phyloP scores from a whole-genome alignment of 164 flowering plant species.

The Sextonia rubra region DNA sequence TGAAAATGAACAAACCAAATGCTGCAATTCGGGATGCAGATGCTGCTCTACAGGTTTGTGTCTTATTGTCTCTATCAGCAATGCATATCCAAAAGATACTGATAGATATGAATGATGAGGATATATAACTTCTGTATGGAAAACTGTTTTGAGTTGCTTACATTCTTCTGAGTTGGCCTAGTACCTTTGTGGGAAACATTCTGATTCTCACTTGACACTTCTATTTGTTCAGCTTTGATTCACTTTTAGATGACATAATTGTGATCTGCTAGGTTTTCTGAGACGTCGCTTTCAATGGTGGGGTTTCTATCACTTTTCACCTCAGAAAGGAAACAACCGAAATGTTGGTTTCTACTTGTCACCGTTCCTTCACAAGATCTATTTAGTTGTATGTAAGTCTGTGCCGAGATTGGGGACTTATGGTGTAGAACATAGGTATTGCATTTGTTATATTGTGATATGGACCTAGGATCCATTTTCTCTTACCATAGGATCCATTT shows the following conservation, averaged over 20 bases:
- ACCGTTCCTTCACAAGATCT: too few relatives aligned
- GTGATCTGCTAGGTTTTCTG: not conserved
- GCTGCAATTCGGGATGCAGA: constrained; percentile 89
- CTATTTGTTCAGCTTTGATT: not conserved
- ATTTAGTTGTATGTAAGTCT: too few relatives aligned
- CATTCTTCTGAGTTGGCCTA: not conserved
- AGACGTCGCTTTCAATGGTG: too few relatives aligned
- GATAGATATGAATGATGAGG: not conserved
- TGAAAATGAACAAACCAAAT: constrained; percentile 92
- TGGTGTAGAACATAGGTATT: too few relatives aligned
- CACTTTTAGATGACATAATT: not conserved
- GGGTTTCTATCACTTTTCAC: too few relatives aligned
- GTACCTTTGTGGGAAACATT: not conserved
- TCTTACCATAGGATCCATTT: too few relatives aligned
- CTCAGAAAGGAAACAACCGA: too few relatives aligned
- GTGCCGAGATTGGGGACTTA: too few relatives aligned
- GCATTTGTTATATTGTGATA: too few relatives aligned
- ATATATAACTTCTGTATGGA: not conserved
- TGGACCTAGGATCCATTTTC: too few relatives aligned
- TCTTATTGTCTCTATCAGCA: not conserved
- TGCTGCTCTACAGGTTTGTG: constrained; percentile 80
- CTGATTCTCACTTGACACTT: not conserved
- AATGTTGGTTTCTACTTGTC: too few relatives aligned
- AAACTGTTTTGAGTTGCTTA: not conserved
- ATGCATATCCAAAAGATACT: not conserved